These are phyloP conservation scores for Chloris gayana DNA, from an alignment of 176 grass and related monocot species.

Conservation along the genomic window DNA sequence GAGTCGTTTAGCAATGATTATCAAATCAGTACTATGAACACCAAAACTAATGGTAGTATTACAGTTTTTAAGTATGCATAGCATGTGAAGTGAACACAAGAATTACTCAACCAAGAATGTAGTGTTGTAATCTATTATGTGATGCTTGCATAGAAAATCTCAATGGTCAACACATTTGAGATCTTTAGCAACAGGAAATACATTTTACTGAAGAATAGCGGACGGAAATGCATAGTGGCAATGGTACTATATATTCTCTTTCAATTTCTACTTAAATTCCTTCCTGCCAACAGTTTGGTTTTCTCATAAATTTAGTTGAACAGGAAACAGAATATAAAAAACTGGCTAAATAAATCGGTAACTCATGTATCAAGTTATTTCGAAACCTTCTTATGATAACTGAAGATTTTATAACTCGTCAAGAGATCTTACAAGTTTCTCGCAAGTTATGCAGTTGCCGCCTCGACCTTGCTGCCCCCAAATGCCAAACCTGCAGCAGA, in stretches of 20 bases:
- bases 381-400: neutral
- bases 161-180: neutral
- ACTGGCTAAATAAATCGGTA: neutral
- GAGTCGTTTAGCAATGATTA: neutral
- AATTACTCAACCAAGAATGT: neutral
- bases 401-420: neutral
- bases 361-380: neutral
- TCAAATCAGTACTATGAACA: neutral
- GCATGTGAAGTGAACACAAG: constrained; percentile 20
- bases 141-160: neutral
- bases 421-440: constrained; percentile 51
- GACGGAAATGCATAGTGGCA: neutral
- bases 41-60: neutral
- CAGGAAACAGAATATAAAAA: neutral
- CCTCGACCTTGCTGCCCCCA: constrained; percentile 53
- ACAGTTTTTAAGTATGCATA: constrained; percentile 18
- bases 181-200: neutral
- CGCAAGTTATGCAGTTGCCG: constrained; percentile 61
- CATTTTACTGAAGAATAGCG: neutral
- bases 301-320: neutral
- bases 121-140: neutral
- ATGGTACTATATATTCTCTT: neutral
- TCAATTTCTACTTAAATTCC: neutral
- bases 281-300: neutral
- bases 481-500: constrained; percentile 49